These are phyloP conservation scores for Malassezia sp. DNA, from an alignment of 1,284 basidiomycete species.

Conservation along the genomic window DNA sequence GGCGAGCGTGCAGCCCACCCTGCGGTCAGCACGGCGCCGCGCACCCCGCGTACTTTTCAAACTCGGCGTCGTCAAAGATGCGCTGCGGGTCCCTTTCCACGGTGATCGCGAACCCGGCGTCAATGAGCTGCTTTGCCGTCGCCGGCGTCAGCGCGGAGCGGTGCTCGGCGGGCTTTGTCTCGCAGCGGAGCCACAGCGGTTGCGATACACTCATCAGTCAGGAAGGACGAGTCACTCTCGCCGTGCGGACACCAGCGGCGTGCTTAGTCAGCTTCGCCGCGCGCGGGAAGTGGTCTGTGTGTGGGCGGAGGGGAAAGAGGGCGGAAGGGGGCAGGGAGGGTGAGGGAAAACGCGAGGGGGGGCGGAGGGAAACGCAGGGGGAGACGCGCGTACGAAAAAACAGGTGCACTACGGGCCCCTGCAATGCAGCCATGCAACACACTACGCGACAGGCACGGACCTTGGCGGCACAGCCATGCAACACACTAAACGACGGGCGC, in stretches of 20 bases:
- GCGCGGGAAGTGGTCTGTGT: not conserved
- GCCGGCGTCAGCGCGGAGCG: constrained; percentile 87
- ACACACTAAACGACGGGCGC: too few relatives aligned
- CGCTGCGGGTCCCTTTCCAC: constrained; percentile 90
- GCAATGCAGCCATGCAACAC: too few relatives aligned
- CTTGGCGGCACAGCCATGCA: too few relatives aligned
- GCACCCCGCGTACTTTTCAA: constrained; percentile 58
- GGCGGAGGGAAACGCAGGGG: too few relatives aligned
- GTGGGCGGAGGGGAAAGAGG: not conserved
- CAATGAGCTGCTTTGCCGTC: constrained; percentile 78
- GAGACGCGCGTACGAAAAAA: too few relatives aligned
- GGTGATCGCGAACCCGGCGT: constrained; percentile 77
- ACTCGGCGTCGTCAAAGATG: constrained; percentile 90
- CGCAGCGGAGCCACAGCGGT: constrained; percentile 42
- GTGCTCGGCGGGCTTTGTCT: constrained; percentile 55
- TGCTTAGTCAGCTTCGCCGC: not conserved
- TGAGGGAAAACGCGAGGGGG: not conserved
- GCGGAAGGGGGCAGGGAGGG: not conserved
- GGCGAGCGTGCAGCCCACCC: constrained; percentile 74
- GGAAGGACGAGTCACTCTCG: not conserved
- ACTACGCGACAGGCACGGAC: too few relatives aligned
- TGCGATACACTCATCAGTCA: constrained; percentile 16
- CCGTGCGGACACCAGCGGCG: not conserved
- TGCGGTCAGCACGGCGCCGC: constrained; percentile 8
- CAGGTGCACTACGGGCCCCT: too few relatives aligned